phyloP scores from a whole-genome alignment of 108 stramenopile species.

The Schizochytrium sp. region DNA sequence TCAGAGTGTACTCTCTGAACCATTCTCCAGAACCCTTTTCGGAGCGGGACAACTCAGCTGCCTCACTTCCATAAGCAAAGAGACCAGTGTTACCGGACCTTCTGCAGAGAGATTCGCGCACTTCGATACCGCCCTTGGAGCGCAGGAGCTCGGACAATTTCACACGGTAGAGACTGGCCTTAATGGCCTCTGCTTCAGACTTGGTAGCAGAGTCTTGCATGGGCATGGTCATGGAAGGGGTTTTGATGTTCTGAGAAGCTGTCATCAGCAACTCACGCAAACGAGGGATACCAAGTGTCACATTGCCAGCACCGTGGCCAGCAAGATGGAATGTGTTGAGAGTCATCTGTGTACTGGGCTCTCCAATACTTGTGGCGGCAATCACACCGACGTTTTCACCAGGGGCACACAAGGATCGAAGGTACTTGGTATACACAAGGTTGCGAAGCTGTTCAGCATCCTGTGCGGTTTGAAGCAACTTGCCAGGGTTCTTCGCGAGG shows the following conservation, averaged over 20 bases:
- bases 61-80: not conserved
- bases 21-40: constrained; percentile 74
- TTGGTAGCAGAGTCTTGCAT: constrained; percentile 65
- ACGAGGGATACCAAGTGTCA: constrained; percentile 98
- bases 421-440: constrained; percentile 90
- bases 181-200: not conserved
- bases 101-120: constrained; percentile 77
- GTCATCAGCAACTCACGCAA: constrained; percentile 99
- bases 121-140: constrained; percentile 77
- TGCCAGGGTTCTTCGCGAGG: not conserved
- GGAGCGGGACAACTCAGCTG: not conserved
- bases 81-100: not conserved
- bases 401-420: constrained; percentile 87
- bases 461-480: not conserved
- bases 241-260: constrained; percentile 91
- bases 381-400: constrained; percentile 99
- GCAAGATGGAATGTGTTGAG: constrained; percentile 99
- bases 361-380: constrained; percentile 95
- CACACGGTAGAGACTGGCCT: constrained; percentile 43
- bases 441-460: constrained; percentile 63
- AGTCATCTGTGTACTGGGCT: constrained; percentile 99
- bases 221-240: constrained; percentile 96
- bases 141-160: constrained; percentile 84
- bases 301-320: constrained; percentile 97
- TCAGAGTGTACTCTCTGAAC: constrained; percentile 78